Base-by-base conservation (phyloP, 371 early-diverging fungal species). In the Dichotomocladium elegans region DNA sequence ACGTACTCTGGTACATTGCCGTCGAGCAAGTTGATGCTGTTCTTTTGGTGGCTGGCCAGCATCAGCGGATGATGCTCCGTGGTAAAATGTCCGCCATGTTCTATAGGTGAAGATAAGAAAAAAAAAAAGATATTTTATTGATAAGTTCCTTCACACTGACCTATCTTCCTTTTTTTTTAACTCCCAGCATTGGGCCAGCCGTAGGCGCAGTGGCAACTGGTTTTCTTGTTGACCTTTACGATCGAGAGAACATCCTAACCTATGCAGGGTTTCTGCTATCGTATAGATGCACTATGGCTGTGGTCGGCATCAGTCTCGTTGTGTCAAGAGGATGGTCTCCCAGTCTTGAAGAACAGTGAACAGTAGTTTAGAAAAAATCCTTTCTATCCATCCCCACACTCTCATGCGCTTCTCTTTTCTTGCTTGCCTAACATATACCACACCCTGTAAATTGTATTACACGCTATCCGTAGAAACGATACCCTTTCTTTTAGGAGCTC, bases 111-210 rank as follows among this genome's bases (percentile, higher is more conserved):
- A n/a, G n/a, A n/a, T n/a, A n/a, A n/a, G n/a, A n/a, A n/a, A n/a
- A n/a, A n/a, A n/a, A n/a, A n/a, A n/a, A n/a, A n/a, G n/a, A n/a
- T n/a, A n/a, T n/a, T n/a, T n/a, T n/a, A n/a, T n/a, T n/a, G n/a
- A n/a, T n/a, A n/a, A n/a, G n/a, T n/a, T n/a, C n/a, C n/a, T n/a
- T n/a, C n/a, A n/a, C n/a, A n/a, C n/a, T n/a, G n/a, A n/a, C n/a
- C n/a, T n/a, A n/a, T n/a, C n/a, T n/a, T n/a, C n/a, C n/a, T n/a
- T n/a, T n/a, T n/a, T n/a, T n/a, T n/a, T n/a, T n/a, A n/a, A n/a
- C n/a, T n/a, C n/a, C n/a, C n/a, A 62, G 63, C 35, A 19, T 57
- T 5, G 63, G 58, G 3, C 63, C 63, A 12, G 63, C 57, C 8
- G 15, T 62, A 3, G 63, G 63, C 0, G 50, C 47, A 9, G 19